Conservation (phyloP, 2,329 filamentous ascomycete species). For the Trichophyton schoenleinii region DNA sequence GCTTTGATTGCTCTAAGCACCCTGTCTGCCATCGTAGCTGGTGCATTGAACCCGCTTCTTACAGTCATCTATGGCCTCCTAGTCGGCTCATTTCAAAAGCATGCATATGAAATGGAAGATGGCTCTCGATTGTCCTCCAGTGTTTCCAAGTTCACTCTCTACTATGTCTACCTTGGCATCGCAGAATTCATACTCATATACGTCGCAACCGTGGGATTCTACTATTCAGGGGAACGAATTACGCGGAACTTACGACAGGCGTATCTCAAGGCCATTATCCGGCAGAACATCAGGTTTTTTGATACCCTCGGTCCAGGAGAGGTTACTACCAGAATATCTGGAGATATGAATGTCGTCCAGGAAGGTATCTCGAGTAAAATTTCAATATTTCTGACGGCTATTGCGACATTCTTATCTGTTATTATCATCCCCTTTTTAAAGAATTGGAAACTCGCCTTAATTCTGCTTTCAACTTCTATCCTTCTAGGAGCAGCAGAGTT, state of each 20-base stretch:
- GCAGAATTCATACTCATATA: conserved; percentile 48
- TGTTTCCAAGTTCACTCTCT: conserved; percentile 15
- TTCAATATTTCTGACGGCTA: conserved; percentile 34
- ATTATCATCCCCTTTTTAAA: conserved; percentile 40
- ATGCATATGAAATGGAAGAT: conserved; percentile 18
- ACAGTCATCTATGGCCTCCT: not conserved
- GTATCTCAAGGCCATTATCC: conserved; percentile 44
- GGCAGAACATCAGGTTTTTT: conserved; percentile 42
- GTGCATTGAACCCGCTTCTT: conserved; percentile 7
- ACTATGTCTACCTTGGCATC: conserved; percentile 46
- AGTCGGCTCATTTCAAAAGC: not conserved
- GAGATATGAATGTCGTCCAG: conserved; percentile 37
- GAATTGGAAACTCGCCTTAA: conserved; percentile 33
- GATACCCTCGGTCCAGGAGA: conserved; percentile 36
- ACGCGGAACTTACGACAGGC: conserved; percentile 45
- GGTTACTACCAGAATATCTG: conserved; percentile 36
- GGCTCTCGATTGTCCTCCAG: not conserved
- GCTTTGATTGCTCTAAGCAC: conserved; percentile 4
- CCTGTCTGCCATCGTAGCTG: conserved; percentile 1
- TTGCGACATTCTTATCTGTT: conserved; percentile 38
- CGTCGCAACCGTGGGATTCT: conserved; percentile 47
- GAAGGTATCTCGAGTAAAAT: conserved; percentile 39
- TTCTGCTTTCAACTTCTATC: conserved; percentile 35
- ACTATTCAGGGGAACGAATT: conserved; percentile 45
- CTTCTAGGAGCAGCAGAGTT: conserved; percentile 36